Evolutionary conservation across 2,329 filamentous ascomycete genomes (phyloP), one percentile per base, ranked within the genome.

Genomic region (Penicillium sp.): DNA sequence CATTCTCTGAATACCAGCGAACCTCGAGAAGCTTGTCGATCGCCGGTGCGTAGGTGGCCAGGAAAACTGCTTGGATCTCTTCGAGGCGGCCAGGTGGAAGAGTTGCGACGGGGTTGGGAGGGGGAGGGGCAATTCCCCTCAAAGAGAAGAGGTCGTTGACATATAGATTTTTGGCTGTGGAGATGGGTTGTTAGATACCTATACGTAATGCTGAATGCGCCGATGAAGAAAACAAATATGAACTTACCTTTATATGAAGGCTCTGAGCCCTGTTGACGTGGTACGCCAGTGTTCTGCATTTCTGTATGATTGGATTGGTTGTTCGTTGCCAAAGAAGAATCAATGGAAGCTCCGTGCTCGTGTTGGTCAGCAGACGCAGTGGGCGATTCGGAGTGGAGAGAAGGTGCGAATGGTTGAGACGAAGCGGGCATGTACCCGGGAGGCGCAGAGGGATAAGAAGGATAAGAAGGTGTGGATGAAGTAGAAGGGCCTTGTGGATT

Each of bases 1-100:
- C 83, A 61, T 79, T 79, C 36, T 75, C 76, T 26, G 78, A 84
- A 75, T 90, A 97, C 92, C 92, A 97, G 28, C 81, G 82, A 7
- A 90, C 89, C 72, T 97, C 92, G 59, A 95, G 83, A 59, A 94
- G 87, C 47, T 83, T 82, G 72, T 90, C 87, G 44, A 94, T 82
- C 8, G 86, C 88, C 1, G 82, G 83, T 4, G 87, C 88, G 71
- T 94, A 95, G 61, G 91, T 86, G 61, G 88, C 87, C 64, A 84
- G 82, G 73, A 89, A 95, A 16, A 93, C 77, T 58, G 83, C 83
- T 60, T 85, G 86, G 56, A 91, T 85, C 68, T 91, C 87, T 64
- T 86, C 84, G 47, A 89, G 78, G 55, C 73, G 74, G 7, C 73
- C 69, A 28, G 73, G 70, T 6, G 77, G 69, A 37, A 80, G 69